A percentile compares a stretch with the other conserved stretches of the same genome.
Conservation (phyloP, 2,329 filamentous ascomycete genomes). For the Scedosporium apiospermum region DNA sequence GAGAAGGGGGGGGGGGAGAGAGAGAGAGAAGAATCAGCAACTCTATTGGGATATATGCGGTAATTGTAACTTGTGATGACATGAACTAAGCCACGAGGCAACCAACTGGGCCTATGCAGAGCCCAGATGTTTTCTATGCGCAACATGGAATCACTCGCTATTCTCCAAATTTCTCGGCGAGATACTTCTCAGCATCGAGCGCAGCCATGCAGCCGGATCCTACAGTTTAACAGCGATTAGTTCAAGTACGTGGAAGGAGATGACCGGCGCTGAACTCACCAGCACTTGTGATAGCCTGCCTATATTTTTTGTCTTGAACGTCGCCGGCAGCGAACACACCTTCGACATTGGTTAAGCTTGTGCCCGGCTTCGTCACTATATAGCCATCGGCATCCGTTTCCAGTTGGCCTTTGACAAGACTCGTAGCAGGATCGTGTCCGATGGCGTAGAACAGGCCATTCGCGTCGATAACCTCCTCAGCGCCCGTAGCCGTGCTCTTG, state of each 20-base stretch:
- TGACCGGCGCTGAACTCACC: slow-evolving; percentile 45
- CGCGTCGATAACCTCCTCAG: slow-evolving; percentile 75
- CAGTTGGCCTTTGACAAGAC: slow-evolving; percentile 83
- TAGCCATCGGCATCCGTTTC: slow-evolving; percentile 87
- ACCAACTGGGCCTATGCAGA: no score
- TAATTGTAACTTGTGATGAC: no score
- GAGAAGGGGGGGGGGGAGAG: no score
- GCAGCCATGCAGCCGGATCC: slow-evolving; percentile 93
- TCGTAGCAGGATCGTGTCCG: slow-evolving; percentile 87
- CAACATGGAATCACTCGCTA: neutral
- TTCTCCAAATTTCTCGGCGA: slow-evolving; percentile 61
- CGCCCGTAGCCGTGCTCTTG: slow-evolving; percentile 66
- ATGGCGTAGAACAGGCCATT: slow-evolving; percentile 96
- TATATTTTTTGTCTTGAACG: slow-evolving; percentile 96
- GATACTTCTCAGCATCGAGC: slow-evolving; percentile 88
- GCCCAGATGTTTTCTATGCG: no score
- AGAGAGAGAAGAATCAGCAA: no score
- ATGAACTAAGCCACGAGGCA: no score
- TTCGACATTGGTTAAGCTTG: slow-evolving; percentile 75
- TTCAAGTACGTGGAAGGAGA: neutral
- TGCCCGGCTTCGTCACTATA: slow-evolving; percentile 79
- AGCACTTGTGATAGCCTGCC: slow-evolving; percentile 95
- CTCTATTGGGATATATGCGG: no score
- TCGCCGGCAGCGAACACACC: slow-evolving; percentile 96
- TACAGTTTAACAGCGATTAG: slow-evolving; percentile 24